Evolutionary conservation across 2,329 filamentous ascomycete genomes (phyloP), one percentile per base, ranked within the genome.

Genomic region (Didymosphaeria variabile): DNA sequence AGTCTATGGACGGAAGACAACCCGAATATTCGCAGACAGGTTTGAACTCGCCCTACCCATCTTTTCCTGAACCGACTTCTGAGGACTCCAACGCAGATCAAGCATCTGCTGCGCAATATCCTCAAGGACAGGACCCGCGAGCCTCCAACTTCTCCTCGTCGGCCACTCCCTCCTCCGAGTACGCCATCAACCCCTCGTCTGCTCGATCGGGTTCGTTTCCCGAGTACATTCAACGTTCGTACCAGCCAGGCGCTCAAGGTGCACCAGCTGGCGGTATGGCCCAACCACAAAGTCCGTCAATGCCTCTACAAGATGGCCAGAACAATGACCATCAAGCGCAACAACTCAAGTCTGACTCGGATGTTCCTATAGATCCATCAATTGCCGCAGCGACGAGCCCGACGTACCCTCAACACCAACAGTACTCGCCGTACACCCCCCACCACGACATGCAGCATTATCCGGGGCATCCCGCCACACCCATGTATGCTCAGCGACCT

Each of bases 321-420:
- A 85, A 86, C 84, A 90, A 83, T 84, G 82, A 85, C 87, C 90
- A 90, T 84, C 86, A 87, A 84, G 75, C 78, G 71, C 72, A 74
- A 85, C 88, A 86, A 87, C 70, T 90, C 83, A 94, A 93, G 83
- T 96, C 94, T 97, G 92, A 97, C 93, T 88, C 87, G 88, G 90
- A 93, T 89, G 89, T 96, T 85, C 93, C 93, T 90, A 94, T 97
- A 97, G 94, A 97, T 96, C 93, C 94, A 77, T 96, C 93, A 80
- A 97, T 97, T 80, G 91, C 93, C 81, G 91, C 93, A 80, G 90
- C 92, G 74, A 91, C 93, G 77, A 97, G 93, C 86, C 94, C 94
- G 26, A 94, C 92, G 73, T 97, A 97, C 79, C 87, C 92, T 72
- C 91, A 93, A 67, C 87, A 88, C 67, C 83, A 85, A 78, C 89